Percentiles rank a stretch among this genome's conserved stretches.
Evolutionary conservation across 495 filamentous ascomycete genomes (phyloP).

Genomic region (Chlorociboria aeruginascens): DNA sequence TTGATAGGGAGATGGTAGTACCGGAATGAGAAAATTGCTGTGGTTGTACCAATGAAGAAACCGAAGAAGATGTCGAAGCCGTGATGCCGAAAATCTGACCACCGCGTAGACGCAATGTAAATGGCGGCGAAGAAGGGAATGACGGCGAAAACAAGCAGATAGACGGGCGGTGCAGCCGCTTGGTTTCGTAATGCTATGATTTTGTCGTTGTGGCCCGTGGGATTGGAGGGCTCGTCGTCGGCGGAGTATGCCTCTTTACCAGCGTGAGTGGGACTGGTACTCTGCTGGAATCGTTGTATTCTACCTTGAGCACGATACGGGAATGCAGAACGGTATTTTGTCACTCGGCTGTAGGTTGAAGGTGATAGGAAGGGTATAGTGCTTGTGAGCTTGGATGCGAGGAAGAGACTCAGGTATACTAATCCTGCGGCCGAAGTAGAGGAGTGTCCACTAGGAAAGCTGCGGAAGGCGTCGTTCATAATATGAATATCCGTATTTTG

Average conservation of each 20-base stretch:
- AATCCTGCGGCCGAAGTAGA: slow-evolving; percentile 61
- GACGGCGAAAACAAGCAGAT: slow-evolving; percentile 58
- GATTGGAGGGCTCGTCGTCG: slow-evolving; percentile 5
- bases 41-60: slow-evolving; percentile 46
- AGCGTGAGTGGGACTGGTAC: not conserved
- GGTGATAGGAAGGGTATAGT: slow-evolving; percentile 45
- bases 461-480: slow-evolving; percentile 79
- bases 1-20: slow-evolving; percentile 55
- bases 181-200: slow-evolving; percentile 39
- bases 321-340: slow-evolving; percentile 31
- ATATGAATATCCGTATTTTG: slow-evolving; percentile 46
- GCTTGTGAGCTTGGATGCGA: slow-evolving; percentile 50
- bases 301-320: slow-evolving; percentile 30
- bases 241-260: no score
- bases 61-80: slow-evolving; percentile 83
- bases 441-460: slow-evolving; percentile 65
- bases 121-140: slow-evolving; percentile 44
- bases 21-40: slow-evolving; percentile 37
- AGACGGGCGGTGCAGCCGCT: slow-evolving; percentile 55
- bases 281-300: not conserved
- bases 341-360: slow-evolving; percentile 20
- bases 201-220: slow-evolving; percentile 7
- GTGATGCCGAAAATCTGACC: slow-evolving; percentile 78
- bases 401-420: slow-evolving; percentile 64
- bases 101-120: slow-evolving; percentile 46